phyloP scores from a whole-genome alignment of 176 grass and related monocot species.

The Cenchrus americanus region DNA sequence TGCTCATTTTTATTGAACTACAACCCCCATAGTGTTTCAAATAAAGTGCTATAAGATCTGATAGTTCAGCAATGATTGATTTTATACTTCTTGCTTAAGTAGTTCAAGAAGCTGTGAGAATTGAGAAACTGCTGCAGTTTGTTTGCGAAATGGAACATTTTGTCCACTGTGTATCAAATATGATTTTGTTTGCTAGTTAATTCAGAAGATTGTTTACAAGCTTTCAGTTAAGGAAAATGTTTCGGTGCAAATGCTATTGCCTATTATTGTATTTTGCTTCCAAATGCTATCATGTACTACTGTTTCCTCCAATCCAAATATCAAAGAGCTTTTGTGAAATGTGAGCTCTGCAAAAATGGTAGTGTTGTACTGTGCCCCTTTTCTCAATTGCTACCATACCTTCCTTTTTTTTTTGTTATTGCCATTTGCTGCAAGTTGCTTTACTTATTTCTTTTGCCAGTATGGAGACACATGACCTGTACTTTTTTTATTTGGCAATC shows the following conservation, averaged over 20 bases:
- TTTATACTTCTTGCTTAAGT: neutral
- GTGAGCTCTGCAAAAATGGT: conserved; percentile 4
- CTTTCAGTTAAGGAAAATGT: neutral
- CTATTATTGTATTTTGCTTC: neutral
- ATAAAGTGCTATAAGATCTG: conserved; percentile 7
- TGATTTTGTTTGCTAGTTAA: neutral
- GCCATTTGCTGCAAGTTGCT: conserved; percentile 17
- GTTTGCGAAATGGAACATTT: neutral
- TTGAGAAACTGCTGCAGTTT: neutral
- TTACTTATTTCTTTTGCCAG: conserved; percentile 20
- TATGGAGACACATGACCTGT: neutral
- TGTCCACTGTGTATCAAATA: neutral
- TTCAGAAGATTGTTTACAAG: neutral
- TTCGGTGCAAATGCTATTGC: neutral
- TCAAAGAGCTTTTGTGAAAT: conserved; percentile 12
- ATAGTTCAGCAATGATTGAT: neutral
- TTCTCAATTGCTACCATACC: neutral
- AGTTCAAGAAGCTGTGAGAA: neutral
- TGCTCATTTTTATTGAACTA: neutral
- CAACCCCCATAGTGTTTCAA: neutral
- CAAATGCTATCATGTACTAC: conserved; percentile 19
- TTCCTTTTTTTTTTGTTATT: conserved; percentile 18
- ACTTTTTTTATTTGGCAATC: conserved; percentile 17
- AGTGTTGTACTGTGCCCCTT: conserved; percentile 11
- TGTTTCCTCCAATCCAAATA: conserved; percentile 20